Conservation (phyloP, 2,329 filamentous ascomycete genomes). For the Fusarium incarnatum region DNA sequence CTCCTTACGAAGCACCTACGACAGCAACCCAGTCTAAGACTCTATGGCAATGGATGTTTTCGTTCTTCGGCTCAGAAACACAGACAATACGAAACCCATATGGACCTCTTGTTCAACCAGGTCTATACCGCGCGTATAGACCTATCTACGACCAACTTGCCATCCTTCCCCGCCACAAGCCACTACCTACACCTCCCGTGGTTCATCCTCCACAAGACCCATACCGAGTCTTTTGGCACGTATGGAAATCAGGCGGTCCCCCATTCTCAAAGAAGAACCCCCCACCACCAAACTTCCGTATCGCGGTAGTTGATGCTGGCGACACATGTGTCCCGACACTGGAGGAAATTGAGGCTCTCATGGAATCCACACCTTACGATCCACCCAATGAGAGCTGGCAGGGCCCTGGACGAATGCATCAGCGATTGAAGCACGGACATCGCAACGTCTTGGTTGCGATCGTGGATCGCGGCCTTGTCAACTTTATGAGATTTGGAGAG, state of each 20-base stretch:
- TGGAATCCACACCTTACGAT: conserved; percentile 79
- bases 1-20: conserved; percentile 47
- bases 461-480: conserved; percentile 89
- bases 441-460: conserved; percentile 87
- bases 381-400: conserved; percentile 60
- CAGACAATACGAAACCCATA: conserved; percentile 50
- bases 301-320: conserved; percentile 84
- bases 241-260: conserved; percentile 76
- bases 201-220: conserved; percentile 57
- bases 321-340: conserved; percentile 78
- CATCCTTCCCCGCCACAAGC: conserved; percentile 78
- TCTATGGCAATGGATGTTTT: conserved; percentile 67
- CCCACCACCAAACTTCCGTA: conserved; percentile 82
- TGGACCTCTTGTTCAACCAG: conserved; percentile 71
- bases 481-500: conserved; percentile 85
- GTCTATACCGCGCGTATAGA: conserved; percentile 73
- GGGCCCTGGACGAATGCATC: conserved; percentile 70
- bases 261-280: conserved; percentile 84
- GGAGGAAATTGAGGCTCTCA: conserved; percentile 74
- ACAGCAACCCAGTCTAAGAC: conserved; percentile 38
- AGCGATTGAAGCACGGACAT: conserved; percentile 84
- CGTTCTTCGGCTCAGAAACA: conserved; percentile 54
- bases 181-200: conserved; percentile 48
- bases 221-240: conserved; percentile 80
- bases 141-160: conserved; percentile 82